Conservation (phyloP, 75 land plant species). For the Pinus albicaulis region DNA sequence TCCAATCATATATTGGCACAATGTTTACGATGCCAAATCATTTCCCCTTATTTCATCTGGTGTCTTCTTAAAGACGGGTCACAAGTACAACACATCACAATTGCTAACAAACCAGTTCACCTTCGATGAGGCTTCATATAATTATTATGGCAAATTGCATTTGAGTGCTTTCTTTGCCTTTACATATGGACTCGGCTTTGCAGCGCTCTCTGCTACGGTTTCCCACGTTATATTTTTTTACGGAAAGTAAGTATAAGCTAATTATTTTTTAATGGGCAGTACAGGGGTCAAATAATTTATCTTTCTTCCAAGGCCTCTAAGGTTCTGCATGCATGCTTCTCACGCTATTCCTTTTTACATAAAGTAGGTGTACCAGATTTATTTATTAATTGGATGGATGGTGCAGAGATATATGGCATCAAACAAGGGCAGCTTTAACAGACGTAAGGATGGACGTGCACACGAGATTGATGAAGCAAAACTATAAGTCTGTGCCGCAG, state of each 20-base stretch:
- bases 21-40: conserved; percentile 14
- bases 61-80: conserved; percentile 17
- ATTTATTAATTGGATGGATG: too few species aligned
- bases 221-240: conserved; percentile 67
- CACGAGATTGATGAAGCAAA: too few species aligned
- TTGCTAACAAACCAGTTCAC: conserved; percentile 27
- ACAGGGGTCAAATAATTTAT: too few species aligned
- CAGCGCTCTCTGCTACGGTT: conserved; percentile 54
- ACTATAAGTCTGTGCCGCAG: too few species aligned
- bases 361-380: too few species aligned
- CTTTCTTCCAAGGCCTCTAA: too few species aligned
- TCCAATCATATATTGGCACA: not conserved
- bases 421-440: too few species aligned
- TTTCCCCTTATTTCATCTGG: conserved; percentile 14
- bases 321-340: too few species aligned
- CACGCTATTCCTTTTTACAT: too few species aligned
- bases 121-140: conserved; percentile 32
- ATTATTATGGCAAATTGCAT: conserved; percentile 32
- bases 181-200: conserved; percentile 70
- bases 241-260: conserved; percentile 23
- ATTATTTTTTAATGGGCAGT: too few species aligned
- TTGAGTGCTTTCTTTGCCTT: conserved; percentile 48
- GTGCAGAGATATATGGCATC: too few species aligned
- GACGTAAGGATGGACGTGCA: too few species aligned
- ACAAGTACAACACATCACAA: conserved; percentile 24